Evolutionary conservation across 2,329 filamentous ascomycete species (phyloP), one percentile per base, ranked within the genome.

Genomic region (Fusarium sarcochroum): DNA sequence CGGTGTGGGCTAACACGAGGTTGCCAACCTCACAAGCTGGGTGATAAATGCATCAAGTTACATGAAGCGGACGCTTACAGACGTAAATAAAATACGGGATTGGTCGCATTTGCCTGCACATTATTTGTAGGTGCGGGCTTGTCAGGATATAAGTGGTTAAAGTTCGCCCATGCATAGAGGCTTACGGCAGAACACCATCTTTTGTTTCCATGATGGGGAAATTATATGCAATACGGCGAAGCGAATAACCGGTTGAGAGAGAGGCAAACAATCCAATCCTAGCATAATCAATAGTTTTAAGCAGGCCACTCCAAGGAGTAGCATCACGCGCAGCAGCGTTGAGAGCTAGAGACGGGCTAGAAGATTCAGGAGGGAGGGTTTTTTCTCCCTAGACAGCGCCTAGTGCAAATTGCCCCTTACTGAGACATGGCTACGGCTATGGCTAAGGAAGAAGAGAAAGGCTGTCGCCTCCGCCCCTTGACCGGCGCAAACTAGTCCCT

Each of bases 111-210:
- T 46, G 11, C 30, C 42, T 59, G 41, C 60, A 44, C 18, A 37
- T 14, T 58, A 56, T 45, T 42, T 56, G 41, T 49, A n/a, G 27
- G 52, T 21, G 25, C 40, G 38, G 46, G 51, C 47, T 61, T 54
- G 55, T 69, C 32, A 61, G 21, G 47, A 51, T 51, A 45, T 58
- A 50, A 69, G 51, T 69, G 66, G 66, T 49, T 49, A 37, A 40
- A 21, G 38, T n/a, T 17, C 30, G 44, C 34, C 34, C 32, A 32
- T 63, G 60, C 58, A 58, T 53, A 20, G 52, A 65, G 60, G 66
- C 66, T 69, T 63, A 67, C 51, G n/a, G 42, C 34, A 63, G 40
- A 58, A 67, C 66, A 69, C 66, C 65, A 48, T 58, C 60, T 60
- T 30, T 35, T 49, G 37, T 30, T 44, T 37, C 23, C 40, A 45